Conservation (phyloP, 306 rosid species). For the Biancaea sappan region DNA sequence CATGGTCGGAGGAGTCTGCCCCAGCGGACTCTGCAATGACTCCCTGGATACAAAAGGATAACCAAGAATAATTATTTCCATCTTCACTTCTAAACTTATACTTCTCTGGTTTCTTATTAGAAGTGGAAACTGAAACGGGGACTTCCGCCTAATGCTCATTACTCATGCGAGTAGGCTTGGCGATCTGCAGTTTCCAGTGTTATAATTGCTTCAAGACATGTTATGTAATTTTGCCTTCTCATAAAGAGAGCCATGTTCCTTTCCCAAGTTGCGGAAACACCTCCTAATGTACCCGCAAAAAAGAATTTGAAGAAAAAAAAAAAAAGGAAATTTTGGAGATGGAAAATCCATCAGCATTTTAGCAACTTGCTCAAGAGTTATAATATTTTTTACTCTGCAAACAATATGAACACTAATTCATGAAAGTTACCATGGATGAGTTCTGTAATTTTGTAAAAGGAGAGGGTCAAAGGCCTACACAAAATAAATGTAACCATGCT, state of each 20-base stretch:
- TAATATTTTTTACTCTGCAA: not conserved
- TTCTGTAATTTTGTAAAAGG: not conserved
- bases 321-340: not conserved
- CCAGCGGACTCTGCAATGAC: slow-evolving; percentile 66
- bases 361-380: slow-evolving; percentile 10
- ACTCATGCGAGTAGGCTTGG: not conserved
- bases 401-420: not conserved
- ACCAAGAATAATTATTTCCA: slow-evolving; percentile 22
- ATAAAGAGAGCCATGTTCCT: not conserved
- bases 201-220: not conserved
- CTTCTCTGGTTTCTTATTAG: slow-evolving; percentile 5
- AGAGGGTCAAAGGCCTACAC: not conserved
- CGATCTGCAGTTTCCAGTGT: not conserved
- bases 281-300: no score
- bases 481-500: slow-evolving; percentile 3
- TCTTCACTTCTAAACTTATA: slow-evolving; percentile 20
- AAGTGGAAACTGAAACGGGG: not conserved
- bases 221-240: not conserved
- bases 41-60: slow-evolving; percentile 53
- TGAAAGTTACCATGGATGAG: not conserved
- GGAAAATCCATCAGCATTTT: slow-evolving; percentile 14
- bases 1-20: slow-evolving; percentile 58
- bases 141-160: not conserved
- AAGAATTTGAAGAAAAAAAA: no score
- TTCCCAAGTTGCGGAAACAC: not conserved